Conservation (phyloP, 2,329 filamentous ascomycete species). For the Sporothrix pallida region DNA sequence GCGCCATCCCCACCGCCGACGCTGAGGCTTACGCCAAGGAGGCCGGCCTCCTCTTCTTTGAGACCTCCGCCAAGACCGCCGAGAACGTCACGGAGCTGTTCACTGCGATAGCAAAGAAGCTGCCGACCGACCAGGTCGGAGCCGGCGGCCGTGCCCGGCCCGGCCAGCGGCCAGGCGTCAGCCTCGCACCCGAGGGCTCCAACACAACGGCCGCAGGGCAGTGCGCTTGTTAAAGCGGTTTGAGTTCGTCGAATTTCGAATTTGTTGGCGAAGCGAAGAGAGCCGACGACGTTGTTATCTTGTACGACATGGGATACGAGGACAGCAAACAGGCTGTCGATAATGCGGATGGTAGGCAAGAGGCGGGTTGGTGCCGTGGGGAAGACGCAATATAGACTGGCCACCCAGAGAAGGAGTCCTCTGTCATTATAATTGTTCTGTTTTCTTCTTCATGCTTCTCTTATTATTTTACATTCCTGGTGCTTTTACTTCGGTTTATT, state of each 20-base stretch:
- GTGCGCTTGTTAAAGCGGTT: conserved; percentile 61
- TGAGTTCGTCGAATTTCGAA: too few species aligned
- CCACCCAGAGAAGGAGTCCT: conserved; percentile 29
- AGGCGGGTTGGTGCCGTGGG: not conserved
- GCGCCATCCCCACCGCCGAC: conserved; percentile 85
- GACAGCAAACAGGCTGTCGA: conserved; percentile 18
- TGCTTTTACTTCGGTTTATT: not conserved
- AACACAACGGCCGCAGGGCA: conserved; percentile 63
- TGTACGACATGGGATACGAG: not conserved
- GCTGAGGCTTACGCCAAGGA: conserved; percentile 95
- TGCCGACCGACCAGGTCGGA: conserved; percentile 95
- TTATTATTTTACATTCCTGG: conserved; percentile 2
- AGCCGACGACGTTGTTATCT: not conserved
- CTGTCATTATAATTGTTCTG: conserved; percentile 29
- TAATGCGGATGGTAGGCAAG: not conserved
- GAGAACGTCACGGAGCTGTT: conserved; percentile 97
- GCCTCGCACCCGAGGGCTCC: conserved; percentile 60
- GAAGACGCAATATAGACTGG: conserved; percentile 35
- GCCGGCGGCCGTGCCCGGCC: conserved; percentile 78
- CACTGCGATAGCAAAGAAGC: conserved; percentile 96
- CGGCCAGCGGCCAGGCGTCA: conserved; percentile 65
- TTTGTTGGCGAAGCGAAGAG: conserved; percentile 19
- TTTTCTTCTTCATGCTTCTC: not conserved
- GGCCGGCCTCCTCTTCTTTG: conserved; percentile 94
- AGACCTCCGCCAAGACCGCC: conserved; percentile 96